These are phyloP conservation scores for Cynara cardunculus DNA, from an alignment of 129 eudicot species.

Conservation along the genomic window DNA sequence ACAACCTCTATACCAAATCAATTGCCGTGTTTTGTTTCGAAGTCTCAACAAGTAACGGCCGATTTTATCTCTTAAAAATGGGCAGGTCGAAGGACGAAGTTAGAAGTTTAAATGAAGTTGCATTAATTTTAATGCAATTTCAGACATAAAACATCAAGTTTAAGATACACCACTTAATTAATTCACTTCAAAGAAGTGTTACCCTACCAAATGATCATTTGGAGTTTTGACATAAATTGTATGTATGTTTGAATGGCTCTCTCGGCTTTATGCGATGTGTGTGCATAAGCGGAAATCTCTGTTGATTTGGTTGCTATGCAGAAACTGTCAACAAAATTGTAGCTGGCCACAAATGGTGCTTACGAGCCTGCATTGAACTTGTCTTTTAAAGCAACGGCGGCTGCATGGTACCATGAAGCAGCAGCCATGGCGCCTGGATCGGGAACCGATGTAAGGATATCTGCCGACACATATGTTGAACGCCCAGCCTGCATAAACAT, in stretches of 20 bases:
- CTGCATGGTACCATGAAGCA: constrained; percentile 92
- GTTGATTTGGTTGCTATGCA: constrained; percentile 23
- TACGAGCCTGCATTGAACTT: constrained; percentile 10
- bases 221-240: background rate
- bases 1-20: too few relatives aligned
- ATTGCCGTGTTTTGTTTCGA: background rate
- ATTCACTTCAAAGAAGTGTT: background rate
- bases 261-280: constrained; percentile 27
- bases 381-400: constrained; percentile 72
- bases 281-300: constrained; percentile 29
- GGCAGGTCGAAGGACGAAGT: too few relatives aligned
- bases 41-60: background rate
- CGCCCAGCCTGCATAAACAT: constrained; percentile 78
- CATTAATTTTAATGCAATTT: background rate
- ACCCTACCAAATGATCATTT: background rate
- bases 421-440: constrained; percentile 99
- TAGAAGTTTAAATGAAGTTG: background rate
- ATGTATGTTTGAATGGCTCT: constrained; percentile 1
- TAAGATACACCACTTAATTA: background rate
- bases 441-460: constrained; percentile 70
- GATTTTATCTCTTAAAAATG: too few relatives aligned
- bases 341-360: background rate
- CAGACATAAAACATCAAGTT: background rate
- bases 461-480: constrained; percentile 64
- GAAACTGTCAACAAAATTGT: constrained; percentile 19